Percentiles rank a stretch among this genome's conserved stretches.
Evolutionary conservation across 495 filamentous ascomycete species (phyloP).

Genomic region (Paragyromitra xinjiangensis): DNA sequence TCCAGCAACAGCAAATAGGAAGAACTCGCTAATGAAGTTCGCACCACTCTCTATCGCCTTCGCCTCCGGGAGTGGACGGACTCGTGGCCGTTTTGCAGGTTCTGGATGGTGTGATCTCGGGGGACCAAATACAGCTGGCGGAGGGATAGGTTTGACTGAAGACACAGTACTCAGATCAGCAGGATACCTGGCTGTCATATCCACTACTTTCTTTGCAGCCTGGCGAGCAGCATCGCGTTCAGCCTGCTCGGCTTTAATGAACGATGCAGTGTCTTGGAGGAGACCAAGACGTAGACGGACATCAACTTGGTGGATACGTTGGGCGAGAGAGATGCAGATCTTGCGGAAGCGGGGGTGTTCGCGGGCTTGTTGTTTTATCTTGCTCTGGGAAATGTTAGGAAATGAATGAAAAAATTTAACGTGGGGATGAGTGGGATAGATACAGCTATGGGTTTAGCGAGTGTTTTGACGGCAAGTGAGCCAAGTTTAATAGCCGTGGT

Average conservation of each 20-base stretch:
- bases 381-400: conserved; percentile 70
- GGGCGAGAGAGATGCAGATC: conserved; percentile 77
- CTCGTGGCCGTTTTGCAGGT: conserved; percentile 61
- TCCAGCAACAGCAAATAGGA: conserved; percentile 84
- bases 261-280: conserved; percentile 78
- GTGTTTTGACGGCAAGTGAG: conserved; percentile 72
- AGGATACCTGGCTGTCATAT: conserved; percentile 60
- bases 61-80: conserved; percentile 82
- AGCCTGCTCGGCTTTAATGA: conserved; percentile 77
- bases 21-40: conserved; percentile 90
- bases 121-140: conserved; percentile 32
- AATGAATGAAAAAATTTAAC: background rate
- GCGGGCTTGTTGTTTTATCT: conserved; percentile 91
- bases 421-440: conserved; percentile 44
- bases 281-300: conserved; percentile 89
- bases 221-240: conserved; percentile 62
- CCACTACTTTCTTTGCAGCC: conserved; percentile 46
- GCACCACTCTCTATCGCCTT: conserved; percentile 97
- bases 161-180: conserved; percentile 63
- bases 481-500: conserved; percentile 74
- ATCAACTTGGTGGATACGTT: conserved; percentile 87
- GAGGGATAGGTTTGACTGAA: conserved; percentile 33
- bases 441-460: conserved; percentile 79
- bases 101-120: conserved; percentile 48
- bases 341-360: conserved; percentile 90